phyloP scores from a whole-genome alignment of 2,329 filamentous ascomycete species.

The Aspergillus pseudoglaucus region DNA sequence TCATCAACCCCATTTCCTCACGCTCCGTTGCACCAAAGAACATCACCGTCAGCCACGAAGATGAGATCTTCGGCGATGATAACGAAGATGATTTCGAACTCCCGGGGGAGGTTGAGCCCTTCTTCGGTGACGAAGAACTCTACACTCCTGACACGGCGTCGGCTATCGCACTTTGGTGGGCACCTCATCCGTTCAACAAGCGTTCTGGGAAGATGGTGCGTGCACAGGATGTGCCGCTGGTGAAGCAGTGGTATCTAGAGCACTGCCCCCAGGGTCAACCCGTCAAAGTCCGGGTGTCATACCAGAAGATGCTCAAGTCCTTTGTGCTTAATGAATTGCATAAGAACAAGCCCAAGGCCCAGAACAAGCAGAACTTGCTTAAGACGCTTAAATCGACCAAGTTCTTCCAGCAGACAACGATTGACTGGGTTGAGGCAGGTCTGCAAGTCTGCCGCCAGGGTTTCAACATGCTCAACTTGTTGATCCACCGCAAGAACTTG shows the following conservation, averaged over 20 bases:
- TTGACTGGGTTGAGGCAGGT: slow-evolving; percentile 98
- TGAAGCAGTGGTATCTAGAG: slow-evolving; percentile 98
- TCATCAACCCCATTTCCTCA: slow-evolving; percentile 95
- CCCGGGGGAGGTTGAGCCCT: slow-evolving; percentile 73
- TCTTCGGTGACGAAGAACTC: slow-evolving; percentile 81
- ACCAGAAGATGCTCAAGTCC: slow-evolving; percentile 94
- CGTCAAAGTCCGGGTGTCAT: slow-evolving; percentile 95
- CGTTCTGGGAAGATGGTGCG: slow-evolving; percentile 93
- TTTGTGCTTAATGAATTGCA: slow-evolving; percentile 95
- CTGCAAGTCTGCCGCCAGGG: slow-evolving; percentile 96
- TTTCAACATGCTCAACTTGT: slow-evolving; percentile 97
- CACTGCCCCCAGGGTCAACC: slow-evolving; percentile 87
- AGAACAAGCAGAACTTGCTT: slow-evolving; percentile 89
- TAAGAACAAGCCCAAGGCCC: slow-evolving; percentile 89
- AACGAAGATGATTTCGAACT: slow-evolving; percentile 82
- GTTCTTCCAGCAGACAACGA: slow-evolving; percentile 98
- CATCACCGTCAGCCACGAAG: slow-evolving; percentile 83
- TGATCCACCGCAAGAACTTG: slow-evolving; percentile 97
- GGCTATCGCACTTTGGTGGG: slow-evolving; percentile 96
- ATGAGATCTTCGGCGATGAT: slow-evolving; percentile 85
- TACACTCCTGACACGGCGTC: slow-evolving; percentile 84
- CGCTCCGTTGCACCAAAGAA: slow-evolving; percentile 92
- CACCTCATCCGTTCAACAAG: slow-evolving; percentile 90
- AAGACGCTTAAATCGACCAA: slow-evolving; percentile 90
- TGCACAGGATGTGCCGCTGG: slow-evolving; percentile 89